Conservation (phyloP, 495 filamentous ascomycete genomes). For the Cercophora newfieldiana region DNA sequence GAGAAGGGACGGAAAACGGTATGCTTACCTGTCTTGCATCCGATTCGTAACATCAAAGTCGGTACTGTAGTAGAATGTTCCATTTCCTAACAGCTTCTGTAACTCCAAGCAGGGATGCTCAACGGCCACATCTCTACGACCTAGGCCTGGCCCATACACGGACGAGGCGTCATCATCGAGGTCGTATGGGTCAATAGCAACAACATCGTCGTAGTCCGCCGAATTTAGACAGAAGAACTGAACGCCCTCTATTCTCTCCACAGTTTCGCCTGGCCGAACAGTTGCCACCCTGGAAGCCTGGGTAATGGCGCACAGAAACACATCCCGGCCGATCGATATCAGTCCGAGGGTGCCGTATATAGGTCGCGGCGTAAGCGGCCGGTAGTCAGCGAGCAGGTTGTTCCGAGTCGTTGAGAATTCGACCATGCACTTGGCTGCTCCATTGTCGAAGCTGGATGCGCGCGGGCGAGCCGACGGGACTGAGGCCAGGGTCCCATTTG, state of each 20-base stretch:
- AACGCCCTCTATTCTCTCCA: slow-evolving; percentile 82
- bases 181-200: slow-evolving; percentile 55
- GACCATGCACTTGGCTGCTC: slow-evolving; percentile 71
- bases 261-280: slow-evolving; percentile 81
- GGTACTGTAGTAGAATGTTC: slow-evolving; percentile 97
- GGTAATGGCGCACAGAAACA: slow-evolving; percentile 91
- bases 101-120: slow-evolving; percentile 89
- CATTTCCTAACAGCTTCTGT: slow-evolving; percentile 87
- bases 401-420: slow-evolving; percentile 72
- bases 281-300: slow-evolving; percentile 73
- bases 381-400: slow-evolving; percentile 70
- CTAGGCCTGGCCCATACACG: slow-evolving; percentile 57
- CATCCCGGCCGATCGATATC: slow-evolving; percentile 79
- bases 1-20: neutral
- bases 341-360: slow-evolving; percentile 88
- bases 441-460: slow-evolving; percentile 35
- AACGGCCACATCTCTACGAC: slow-evolving; percentile 62
- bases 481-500: slow-evolving; percentile 53
- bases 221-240: slow-evolving; percentile 92
- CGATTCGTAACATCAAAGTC: slow-evolving; percentile 96
- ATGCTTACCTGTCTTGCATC: slow-evolving; percentile 78
- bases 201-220: slow-evolving; percentile 77
- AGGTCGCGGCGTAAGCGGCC: slow-evolving; percentile 66
- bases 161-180: slow-evolving; percentile 49
- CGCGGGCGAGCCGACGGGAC: slow-evolving; percentile 44